phyloP scores from a whole-genome alignment of 1,139 yeast species.

The Lipomyces yarrowii region DNA sequence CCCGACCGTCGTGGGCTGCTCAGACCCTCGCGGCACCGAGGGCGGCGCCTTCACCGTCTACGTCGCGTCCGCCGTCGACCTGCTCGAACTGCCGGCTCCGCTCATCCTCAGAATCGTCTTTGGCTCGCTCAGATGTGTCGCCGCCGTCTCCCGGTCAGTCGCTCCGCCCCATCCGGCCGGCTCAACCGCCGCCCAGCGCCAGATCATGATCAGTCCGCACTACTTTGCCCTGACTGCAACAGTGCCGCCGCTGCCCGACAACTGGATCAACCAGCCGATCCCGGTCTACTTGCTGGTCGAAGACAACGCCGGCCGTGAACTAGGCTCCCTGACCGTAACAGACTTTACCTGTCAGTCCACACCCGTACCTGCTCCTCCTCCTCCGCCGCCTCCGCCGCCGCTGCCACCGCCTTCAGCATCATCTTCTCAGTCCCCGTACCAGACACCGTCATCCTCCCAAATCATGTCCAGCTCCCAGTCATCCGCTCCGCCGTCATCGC shows the following conservation, averaged over 20 bases:
- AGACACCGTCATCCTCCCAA: neutral
- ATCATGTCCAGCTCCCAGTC: slow-evolving; percentile 5
- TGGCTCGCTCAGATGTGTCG: slow-evolving; percentile 20
- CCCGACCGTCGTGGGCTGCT: slow-evolving; percentile 26
- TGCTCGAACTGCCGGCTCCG: slow-evolving; percentile 13
- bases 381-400: too few species aligned
- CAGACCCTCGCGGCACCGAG: slow-evolving; percentile 25
- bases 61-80: slow-evolving; percentile 17
- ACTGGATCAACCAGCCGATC: slow-evolving; percentile 19
- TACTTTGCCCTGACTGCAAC: slow-evolving; percentile 24
- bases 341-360: slow-evolving; percentile 11
- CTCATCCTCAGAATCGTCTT: slow-evolving; percentile 16
- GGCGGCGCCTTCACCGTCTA: slow-evolving; percentile 26
- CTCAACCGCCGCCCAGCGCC: slow-evolving; percentile 1
- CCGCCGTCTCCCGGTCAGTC: slow-evolving; percentile 21
- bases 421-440: neutral
- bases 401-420: too few species aligned
- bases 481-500: slow-evolving; percentile 21
- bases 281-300: slow-evolving; percentile 25
- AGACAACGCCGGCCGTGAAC: slow-evolving; percentile 25
- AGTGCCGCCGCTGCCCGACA: slow-evolving; percentile 24
- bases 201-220: slow-evolving; percentile 4
- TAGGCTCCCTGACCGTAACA: slow-evolving; percentile 20
- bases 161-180: slow-evolving; percentile 8
- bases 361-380: neutral